Percentiles rank a stretch among this genome's conserved stretches.
These are phyloP conservation scores for Grammothele lineata DNA, from an alignment of 768 basidiomycete genomes.

Conservation along the genomic window DNA sequence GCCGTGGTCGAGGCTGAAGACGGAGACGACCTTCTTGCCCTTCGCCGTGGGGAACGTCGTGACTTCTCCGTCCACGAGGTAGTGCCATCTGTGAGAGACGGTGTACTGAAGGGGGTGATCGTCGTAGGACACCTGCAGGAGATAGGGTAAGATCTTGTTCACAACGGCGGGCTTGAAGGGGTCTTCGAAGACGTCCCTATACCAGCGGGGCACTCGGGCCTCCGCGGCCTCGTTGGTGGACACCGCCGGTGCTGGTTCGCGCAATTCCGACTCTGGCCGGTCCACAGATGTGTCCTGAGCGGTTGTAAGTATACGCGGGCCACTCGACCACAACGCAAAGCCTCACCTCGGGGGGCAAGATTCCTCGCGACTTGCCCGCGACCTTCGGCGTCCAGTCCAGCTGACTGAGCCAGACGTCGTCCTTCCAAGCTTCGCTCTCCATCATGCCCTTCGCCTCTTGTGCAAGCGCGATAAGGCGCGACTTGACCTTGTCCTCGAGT, in stretches of 20 bases:
- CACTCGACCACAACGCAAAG: too few species aligned
- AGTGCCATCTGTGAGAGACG: slow-evolving; percentile 65
- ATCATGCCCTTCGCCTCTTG: slow-evolving; percentile 48
- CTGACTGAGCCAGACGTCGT: slow-evolving; percentile 83
- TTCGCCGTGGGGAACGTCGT: slow-evolving; percentile 40
- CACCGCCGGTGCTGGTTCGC: not conserved
- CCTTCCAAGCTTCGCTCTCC: slow-evolving; percentile 52
- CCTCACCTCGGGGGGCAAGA: slow-evolving; percentile 33
- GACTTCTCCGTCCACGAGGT: slow-evolving; percentile 31
- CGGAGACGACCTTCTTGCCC: slow-evolving; percentile 37
- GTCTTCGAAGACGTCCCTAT: slow-evolving; percentile 41
- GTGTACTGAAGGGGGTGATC: slow-evolving; percentile 56
- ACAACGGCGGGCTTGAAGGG: slow-evolving; percentile 39
- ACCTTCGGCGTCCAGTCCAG: slow-evolving; percentile 94
- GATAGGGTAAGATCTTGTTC: slow-evolving; percentile 58
- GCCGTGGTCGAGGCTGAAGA: slow-evolving; percentile 47
- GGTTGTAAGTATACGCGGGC: too few species aligned
- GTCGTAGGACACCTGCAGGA: slow-evolving; percentile 61
- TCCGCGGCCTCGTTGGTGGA: not conserved
- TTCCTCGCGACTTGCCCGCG: slow-evolving; percentile 63
- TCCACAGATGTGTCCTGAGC: too few species aligned
- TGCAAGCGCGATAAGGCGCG: slow-evolving; percentile 64
- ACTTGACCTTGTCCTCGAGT: slow-evolving; percentile 59
- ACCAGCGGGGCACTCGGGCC: slow-evolving; percentile 56
- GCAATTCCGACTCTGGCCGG: too few species aligned